Evolutionary conservation across 148 eudicot genomes (phyloP), one percentile per base, ranked within the genome.

Genomic region (Rhododendron molle): DNA sequence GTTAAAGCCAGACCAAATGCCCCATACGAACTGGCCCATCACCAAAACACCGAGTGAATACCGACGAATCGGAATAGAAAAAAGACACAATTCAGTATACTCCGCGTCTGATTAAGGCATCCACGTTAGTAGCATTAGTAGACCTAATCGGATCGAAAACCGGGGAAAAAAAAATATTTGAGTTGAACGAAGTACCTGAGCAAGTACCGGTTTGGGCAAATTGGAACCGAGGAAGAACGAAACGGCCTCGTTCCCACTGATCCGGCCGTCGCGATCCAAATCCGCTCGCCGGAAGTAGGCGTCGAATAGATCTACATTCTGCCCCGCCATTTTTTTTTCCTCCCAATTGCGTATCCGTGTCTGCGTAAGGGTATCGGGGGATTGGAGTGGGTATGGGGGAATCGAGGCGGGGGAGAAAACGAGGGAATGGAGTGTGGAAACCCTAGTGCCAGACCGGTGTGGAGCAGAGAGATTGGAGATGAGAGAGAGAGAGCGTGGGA

Each of bases 251-350:
- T 84, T 60, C 3, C 99, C 99, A 87, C 93, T 94, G 85, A 97
- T 94, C 87, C 94, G 95, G 46, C 99, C 99, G 89, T 97, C 96
- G 8, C 90, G 93, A 89, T 97, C 96, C 91, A 94, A 88, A 93
- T 97, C 99, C 0, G 99, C 99, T 87, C 96, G 88, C 78, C 86
- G 85, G 81, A 97, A 97, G 89, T 95, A 97, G 78, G 90, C 85
- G 87, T 97, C 99, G 89, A 97, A 97, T 81, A 91, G 91, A 88
- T 95, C 96, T 89, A 83, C 72, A 79, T 86, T 89, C 84, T 90
- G 94, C 79, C 92, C 94, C 90, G 96, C 96, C 98, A 96, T 96
- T 87, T 74, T 18, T 46, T 46, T 9, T 9, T 1, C 20, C 20
- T 4, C 85, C 50, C 43, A 87, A 84, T 38, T 40, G n/a, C 10